phyloP scores from a whole-genome alignment of 2,329 filamentous ascomycete genomes.

The Trichophaea hybrida region DNA sequence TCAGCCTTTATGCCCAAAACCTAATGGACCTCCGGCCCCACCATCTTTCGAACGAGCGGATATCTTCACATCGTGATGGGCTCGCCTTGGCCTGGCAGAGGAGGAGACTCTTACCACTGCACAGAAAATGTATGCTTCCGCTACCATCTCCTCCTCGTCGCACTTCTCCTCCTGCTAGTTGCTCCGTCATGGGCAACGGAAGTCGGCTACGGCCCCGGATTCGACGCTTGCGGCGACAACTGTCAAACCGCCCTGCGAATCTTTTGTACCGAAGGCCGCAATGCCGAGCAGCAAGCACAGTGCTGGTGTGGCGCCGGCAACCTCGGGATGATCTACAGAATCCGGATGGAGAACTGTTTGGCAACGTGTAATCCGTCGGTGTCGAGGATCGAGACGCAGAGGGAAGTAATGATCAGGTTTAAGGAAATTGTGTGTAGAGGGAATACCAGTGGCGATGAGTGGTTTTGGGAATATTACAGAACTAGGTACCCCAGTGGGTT shows the following conservation, averaged over 20 bases:
- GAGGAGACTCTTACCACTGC: too few relatives aligned
- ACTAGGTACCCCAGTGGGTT: conserved; percentile 14
- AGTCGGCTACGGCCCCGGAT: conserved; percentile 17
- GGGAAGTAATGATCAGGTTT: conserved; percentile 15
- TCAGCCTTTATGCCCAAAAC: too few relatives aligned
- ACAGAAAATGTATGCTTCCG: too few relatives aligned
- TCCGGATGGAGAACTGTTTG: conserved; percentile 16
- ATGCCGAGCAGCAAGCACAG: conserved; percentile 11
- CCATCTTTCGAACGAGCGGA: too few relatives aligned
- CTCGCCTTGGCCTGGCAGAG: too few relatives aligned
- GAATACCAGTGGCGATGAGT: neutral
- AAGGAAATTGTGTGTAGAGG: conserved; percentile 13
- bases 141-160: neutral
- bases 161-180: neutral
- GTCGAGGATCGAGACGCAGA: conserved; percentile 7
- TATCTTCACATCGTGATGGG: too few relatives aligned
- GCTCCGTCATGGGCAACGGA: conserved; percentile 4
- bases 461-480: conserved; percentile 19
- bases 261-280: conserved; percentile 16
- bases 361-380: conserved; percentile 12
- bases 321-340: conserved; percentile 4
- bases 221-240: conserved; percentile 18
- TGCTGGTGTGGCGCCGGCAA: conserved; percentile 15
- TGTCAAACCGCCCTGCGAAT: conserved; percentile 20
- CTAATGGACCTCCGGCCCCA: too few relatives aligned